phyloP scores from a whole-genome alignment of 257 asterid species.

The Oldenlandia corymbosa region DNA sequence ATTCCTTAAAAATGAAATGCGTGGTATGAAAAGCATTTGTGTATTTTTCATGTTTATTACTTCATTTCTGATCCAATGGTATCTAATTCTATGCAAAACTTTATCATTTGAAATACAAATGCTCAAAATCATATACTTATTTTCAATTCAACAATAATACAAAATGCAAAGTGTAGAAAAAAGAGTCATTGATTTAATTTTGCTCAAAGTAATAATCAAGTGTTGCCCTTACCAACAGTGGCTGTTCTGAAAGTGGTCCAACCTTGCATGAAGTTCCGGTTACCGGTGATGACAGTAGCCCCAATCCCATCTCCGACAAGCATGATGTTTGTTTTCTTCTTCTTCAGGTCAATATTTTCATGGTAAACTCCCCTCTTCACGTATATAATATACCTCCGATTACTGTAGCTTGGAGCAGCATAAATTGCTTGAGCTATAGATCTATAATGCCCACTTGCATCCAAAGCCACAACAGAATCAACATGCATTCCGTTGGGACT shows the following conservation, averaged over 20 bases:
- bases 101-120: too few relatives aligned
- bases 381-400: conserved; percentile 68
- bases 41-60: too few relatives aligned
- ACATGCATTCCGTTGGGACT: conserved; percentile 49
- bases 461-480: conserved; percentile 70
- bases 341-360: conserved; percentile 88
- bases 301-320: conserved; percentile 93
- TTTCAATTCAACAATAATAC: too few relatives aligned
- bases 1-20: too few relatives aligned
- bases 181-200: too few relatives aligned
- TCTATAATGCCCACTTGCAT: conserved; percentile 65
- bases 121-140: too few relatives aligned
- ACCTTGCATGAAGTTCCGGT: conserved; percentile 89
- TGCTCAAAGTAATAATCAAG: not conserved
- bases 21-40: too few relatives aligned
- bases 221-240: conserved; percentile 55
- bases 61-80: too few relatives aligned
- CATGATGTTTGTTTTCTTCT: conserved; percentile 82
- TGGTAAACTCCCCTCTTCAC: conserved; percentile 82
- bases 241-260: conserved; percentile 96
- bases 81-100: too few relatives aligned
- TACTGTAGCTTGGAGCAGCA: conserved; percentile 66
- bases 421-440: conserved; percentile 57
- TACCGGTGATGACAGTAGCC: conserved; percentile 56
- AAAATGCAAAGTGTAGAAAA: too few relatives aligned